phyloP scores from a whole-genome alignment of 2,329 filamentous ascomycete species.

The Fusarium sp. region DNA sequence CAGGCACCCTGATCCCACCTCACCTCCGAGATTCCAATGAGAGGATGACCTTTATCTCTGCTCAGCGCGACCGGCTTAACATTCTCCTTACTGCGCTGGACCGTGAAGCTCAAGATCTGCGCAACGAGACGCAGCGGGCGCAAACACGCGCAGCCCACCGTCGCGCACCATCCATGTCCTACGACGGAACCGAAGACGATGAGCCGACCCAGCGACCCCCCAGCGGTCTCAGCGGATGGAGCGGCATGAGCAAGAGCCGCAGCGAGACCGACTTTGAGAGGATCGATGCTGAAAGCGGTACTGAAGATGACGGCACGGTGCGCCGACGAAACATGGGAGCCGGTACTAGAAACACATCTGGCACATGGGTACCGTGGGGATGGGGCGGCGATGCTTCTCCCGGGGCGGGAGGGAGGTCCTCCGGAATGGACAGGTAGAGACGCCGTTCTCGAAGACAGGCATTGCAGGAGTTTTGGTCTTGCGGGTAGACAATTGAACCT shows the following conservation, averaged over 20 bases:
- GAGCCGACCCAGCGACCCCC: conserved; percentile 55
- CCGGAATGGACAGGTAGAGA: conserved; percentile 54
- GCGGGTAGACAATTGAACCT: conserved; percentile 14
- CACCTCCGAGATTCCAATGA: conserved; percentile 71
- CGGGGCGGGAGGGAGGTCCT: conserved; percentile 45
- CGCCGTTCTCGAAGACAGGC: conserved; percentile 31
- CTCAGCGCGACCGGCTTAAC: conserved; percentile 82
- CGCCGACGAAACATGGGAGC: conserved; percentile 47
- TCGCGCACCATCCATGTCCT: conserved; percentile 37
- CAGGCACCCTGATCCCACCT: conserved; percentile 76
- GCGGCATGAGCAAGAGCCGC: conserved; percentile 79
- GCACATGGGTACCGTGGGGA: conserved; percentile 63
- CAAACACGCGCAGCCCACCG: conserved; percentile 37
- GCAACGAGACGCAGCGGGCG: conserved; percentile 48
- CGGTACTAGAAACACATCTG: conserved; percentile 42
- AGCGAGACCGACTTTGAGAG: conserved; percentile 93
- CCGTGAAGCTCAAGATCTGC: conserved; percentile 76
- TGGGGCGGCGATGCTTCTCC: conserved; percentile 49
- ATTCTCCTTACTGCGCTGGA: conserved; percentile 83
- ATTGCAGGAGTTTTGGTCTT: conserved; percentile 46
- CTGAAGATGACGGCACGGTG: conserved; percentile 61
- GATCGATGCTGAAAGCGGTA: conserved; percentile 79
- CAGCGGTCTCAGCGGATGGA: conserved; percentile 61
- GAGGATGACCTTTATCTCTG: conserved; percentile 80
- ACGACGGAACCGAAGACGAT: conserved; percentile 48